phyloP scores from a whole-genome alignment of 306 rosid species.

The Pueraria montana region DNA sequence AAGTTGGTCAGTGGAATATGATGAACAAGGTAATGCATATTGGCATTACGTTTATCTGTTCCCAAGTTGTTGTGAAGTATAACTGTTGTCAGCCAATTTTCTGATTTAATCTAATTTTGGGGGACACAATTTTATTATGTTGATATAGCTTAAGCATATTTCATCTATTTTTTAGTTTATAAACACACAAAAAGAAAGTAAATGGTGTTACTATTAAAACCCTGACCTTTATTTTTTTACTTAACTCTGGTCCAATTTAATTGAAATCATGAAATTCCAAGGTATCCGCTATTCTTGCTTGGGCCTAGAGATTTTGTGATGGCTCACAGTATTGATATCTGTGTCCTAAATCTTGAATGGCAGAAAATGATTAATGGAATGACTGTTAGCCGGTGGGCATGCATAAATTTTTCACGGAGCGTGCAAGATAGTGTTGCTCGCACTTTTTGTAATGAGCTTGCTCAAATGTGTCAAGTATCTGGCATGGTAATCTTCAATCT shows the following conservation, averaged over 20 bases:
- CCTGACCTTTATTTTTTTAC: not conserved
- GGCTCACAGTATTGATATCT: slow-evolving; percentile 37
- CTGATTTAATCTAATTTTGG: not conserved
- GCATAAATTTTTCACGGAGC: slow-evolving; percentile 86
- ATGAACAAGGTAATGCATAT: slow-evolving; percentile 82
- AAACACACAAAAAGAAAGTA: not conserved
- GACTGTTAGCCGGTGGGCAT: slow-evolving; percentile 95
- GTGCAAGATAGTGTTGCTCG: slow-evolving; percentile 92
- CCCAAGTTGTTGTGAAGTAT: not conserved
- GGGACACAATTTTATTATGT: not conserved
- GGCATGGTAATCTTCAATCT: slow-evolving; percentile 75
- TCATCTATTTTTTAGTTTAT: not conserved
- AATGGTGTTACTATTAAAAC: not conserved
- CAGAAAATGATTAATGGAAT: slow-evolving; percentile 97
- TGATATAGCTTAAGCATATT: slow-evolving; percentile 1
- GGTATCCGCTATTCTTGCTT: slow-evolving; percentile 15
- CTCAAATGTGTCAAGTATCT: slow-evolving; percentile 96
- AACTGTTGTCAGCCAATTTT: not conserved
- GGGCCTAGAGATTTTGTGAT: slow-evolving; percentile 9
- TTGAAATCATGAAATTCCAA: slow-evolving; percentile 20
- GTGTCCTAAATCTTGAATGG: slow-evolving; percentile 38
- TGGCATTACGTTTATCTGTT: slow-evolving; percentile 16
- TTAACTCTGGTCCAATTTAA: not conserved
- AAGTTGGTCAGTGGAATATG: slow-evolving; percentile 99
- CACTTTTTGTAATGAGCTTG: slow-evolving; percentile 87